Conservation (phyloP, 2,329 filamentous ascomycete genomes). For the Phyllosticta paracitricarpa region DNA sequence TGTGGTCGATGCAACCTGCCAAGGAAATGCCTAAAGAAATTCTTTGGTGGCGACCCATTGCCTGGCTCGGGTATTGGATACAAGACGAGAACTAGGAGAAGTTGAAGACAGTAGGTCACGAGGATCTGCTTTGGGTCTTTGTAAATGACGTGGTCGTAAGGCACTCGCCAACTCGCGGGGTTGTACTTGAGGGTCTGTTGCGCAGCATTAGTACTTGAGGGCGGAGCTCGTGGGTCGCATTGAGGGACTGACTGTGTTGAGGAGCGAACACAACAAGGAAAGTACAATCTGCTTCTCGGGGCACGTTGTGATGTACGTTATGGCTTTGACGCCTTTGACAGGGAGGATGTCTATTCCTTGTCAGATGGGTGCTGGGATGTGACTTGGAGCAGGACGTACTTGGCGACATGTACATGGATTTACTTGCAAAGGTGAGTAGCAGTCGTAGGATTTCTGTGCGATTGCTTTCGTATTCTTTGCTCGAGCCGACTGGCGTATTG, state of each 20-base stretch:
- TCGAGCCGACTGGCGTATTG: constrained; percentile 78
- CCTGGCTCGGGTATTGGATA: constrained; percentile 78
- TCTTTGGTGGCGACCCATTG: constrained; percentile 60
- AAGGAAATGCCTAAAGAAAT: constrained; percentile 87
- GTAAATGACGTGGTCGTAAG: constrained; percentile 86
- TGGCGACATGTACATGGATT: constrained; percentile 86
- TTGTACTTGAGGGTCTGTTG: constrained; percentile 85
- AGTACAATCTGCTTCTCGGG: constrained; percentile 86
- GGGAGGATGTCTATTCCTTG: constrained; percentile 51
- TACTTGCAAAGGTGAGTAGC: constrained; percentile 74
- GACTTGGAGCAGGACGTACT: constrained; percentile 34
- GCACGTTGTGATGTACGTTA: constrained; percentile 83
- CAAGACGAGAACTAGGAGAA: constrained; percentile 74
- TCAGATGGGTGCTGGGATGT: constrained; percentile 12
- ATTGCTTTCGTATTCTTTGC: constrained; percentile 87
- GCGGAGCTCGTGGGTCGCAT: not conserved
- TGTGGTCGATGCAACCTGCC: constrained; percentile 84
- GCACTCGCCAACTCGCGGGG: constrained; percentile 83
- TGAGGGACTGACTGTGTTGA: constrained; percentile 67
- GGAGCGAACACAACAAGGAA: constrained; percentile 78
- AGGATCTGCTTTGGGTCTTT: constrained; percentile 84
- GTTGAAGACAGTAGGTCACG: constrained; percentile 83
- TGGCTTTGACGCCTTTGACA: constrained; percentile 67
- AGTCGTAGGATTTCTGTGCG: constrained; percentile 81
- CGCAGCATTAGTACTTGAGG: constrained; percentile 13